Evolutionary conservation across 2,329 filamentous ascomycete species (phyloP).

Genomic region (Colletotrichum sublineola): DNA sequence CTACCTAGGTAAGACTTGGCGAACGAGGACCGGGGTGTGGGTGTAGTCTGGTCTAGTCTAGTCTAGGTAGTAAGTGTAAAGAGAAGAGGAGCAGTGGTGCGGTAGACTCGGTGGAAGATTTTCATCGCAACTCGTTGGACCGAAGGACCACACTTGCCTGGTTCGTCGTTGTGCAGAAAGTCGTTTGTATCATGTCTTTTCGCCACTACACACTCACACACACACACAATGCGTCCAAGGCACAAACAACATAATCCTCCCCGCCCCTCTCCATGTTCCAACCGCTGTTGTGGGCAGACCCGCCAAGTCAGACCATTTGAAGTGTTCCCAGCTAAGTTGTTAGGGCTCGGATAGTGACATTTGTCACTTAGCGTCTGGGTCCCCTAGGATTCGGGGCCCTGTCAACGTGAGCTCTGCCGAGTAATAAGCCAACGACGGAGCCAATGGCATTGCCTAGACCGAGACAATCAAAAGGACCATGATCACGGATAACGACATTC

Average conservation of each 20-base stretch:
- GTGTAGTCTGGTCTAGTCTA: background rate
- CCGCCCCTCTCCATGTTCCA: background rate
- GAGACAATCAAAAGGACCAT: constrained; percentile 14
- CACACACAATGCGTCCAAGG: too few relatives aligned
- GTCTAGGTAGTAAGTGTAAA: too few relatives aligned
- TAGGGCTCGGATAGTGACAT: constrained; percentile 41
- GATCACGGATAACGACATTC: constrained; percentile 25
- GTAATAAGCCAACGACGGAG: background rate
- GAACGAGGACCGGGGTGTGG: constrained; percentile 2
- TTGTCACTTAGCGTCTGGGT: constrained; percentile 25
- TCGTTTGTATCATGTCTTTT: background rate
- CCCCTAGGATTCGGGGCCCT: constrained; percentile 30
- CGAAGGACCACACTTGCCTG: background rate
- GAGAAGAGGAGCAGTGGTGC: background rate
- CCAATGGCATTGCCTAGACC: constrained; percentile 15
- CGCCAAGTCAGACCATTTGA: constrained; percentile 30
- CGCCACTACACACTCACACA: background rate
- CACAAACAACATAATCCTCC: background rate
- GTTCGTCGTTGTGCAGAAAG: background rate
- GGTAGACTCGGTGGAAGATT: background rate
- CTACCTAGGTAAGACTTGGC: background rate
- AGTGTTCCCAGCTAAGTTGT: constrained; percentile 21
- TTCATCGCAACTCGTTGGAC: background rate
- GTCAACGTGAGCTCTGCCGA: constrained; percentile 22
- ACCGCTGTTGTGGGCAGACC: background rate